These are phyloP conservation scores for Fragaria vesca DNA, from an alignment of 306 rosid species.

Conservation along the genomic window DNA sequence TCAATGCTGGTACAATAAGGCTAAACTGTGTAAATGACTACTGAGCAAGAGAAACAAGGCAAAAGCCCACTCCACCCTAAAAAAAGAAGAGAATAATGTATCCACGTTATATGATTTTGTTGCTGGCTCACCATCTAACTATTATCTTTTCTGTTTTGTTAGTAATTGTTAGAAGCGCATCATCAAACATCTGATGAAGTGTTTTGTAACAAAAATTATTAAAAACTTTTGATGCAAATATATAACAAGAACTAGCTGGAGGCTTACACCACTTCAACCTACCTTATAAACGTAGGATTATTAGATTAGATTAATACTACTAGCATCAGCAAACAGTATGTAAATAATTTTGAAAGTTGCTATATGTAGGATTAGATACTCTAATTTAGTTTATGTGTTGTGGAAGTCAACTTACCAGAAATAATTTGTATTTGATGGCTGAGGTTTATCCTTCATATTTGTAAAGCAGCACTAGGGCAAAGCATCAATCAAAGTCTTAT, in stretches of 20 bases:
- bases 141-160: too few relatives aligned
- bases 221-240: too few relatives aligned
- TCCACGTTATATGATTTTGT: too few relatives aligned
- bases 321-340: background rate
- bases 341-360: background rate
- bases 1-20: too few relatives aligned
- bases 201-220: too few relatives aligned
- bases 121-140: too few relatives aligned
- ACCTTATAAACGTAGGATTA: background rate
- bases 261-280: background rate
- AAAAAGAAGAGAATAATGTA: too few relatives aligned
- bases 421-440: background rate
- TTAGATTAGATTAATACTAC: background rate
- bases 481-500: background rate
- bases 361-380: background rate
- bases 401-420: constrained; percentile 3
- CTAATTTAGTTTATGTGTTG: background rate
- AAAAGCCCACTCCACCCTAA: too few relatives aligned
- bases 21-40: too few relatives aligned
- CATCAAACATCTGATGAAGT: too few relatives aligned
- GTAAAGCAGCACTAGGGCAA: constrained; percentile 1
- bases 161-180: too few relatives aligned
- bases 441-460: constrained; percentile 4
- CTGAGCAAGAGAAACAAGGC: too few relatives aligned
- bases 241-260: background rate